These are phyloP conservation scores for Fraxinus sp. DNA, from an alignment of 305 asterid species.

Conservation along the genomic window DNA sequence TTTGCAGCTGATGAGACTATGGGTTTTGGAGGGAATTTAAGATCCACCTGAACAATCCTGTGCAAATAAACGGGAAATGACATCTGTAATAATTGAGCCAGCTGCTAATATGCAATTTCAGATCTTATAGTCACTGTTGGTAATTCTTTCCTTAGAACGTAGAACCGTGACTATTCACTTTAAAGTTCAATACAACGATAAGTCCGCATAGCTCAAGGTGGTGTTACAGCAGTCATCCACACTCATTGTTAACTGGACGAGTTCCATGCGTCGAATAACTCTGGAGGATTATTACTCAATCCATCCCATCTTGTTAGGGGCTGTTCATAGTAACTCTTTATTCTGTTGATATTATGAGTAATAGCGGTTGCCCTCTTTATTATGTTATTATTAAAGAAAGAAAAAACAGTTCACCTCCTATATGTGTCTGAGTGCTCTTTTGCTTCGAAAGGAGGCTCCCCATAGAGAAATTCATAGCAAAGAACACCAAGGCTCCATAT, in stretches of 20 bases:
- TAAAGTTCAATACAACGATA: not conserved
- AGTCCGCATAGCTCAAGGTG: not conserved
- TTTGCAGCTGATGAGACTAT: constrained; percentile 78
- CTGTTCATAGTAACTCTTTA: not conserved
- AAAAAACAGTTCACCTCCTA: constrained; percentile 32
- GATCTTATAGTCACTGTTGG: not conserved
- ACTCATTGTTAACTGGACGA: not conserved
- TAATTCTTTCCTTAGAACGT: not conserved
- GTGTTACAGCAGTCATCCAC: not conserved
- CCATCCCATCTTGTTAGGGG: too few species aligned
- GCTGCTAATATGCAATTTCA: not conserved
- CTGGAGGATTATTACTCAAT: too few species aligned
- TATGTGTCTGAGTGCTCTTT: constrained; percentile 58
- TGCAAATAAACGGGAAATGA: not conserved
- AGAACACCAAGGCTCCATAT: constrained; percentile 70
- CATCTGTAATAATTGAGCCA: not conserved
- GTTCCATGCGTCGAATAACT: too few species aligned
- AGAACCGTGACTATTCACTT: not conserved
- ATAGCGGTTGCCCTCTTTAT: not conserved
- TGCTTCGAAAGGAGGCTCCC: constrained; percentile 58
- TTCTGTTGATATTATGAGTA: not conserved
- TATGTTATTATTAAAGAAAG: not conserved
- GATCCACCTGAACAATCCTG: constrained; percentile 92
- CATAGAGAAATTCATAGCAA: constrained; percentile 59
- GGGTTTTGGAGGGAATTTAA: constrained; percentile 85